Base-by-base conservation (phyloP, 495 filamentous ascomycete species). In the Viridothelium virens region DNA sequence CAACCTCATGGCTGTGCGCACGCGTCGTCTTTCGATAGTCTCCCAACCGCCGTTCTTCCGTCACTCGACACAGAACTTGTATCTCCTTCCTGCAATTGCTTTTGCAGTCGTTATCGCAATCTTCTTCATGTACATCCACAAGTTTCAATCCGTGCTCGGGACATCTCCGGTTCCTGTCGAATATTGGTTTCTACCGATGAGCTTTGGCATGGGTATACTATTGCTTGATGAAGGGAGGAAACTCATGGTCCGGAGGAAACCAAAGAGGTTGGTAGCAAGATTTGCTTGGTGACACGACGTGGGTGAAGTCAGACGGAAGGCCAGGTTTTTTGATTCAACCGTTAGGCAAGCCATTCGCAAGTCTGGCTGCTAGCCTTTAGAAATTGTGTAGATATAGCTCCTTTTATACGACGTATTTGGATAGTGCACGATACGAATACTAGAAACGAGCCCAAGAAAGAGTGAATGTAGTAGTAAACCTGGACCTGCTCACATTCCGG, bases 181-280 rank as follows among this genome's bases (percentile, higher is more conserved):
- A 74, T 74, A 88, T 71, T 90, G 80, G 77, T 89, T 90, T 71
- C 68, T 90, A 38, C 87, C 87, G 0, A 82, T 81, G 66, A 77
- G 82, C 0, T 86, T 89, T 67, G 88, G 85, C 0, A 9, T 88
- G 48, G 87, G 81, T 0, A 74, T 89, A 38, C 31, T 59, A 5
- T 14, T 59, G 25, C 53, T 59, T 33, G 53, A 59, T 36, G 53
- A 59, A 59, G 53, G 5, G 7, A 33, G 53, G 31, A 59, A 59
- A 36, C 6, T 36, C 5, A 14, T 14, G n/a, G 18, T 59, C 3
- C 33, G 53, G 31, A 59, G 36, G 53, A 34, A 36, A 6, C 53
- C 53, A 34, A 3, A 18, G 36, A 36, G 53, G 1, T 59, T 33
- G 5, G 5, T 59, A 10, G 53, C 53, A 9, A 33, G 31, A 36